Base-by-base conservation (phyloP, 129 eudicot species). In the Centaurea solstitialis region DNA sequence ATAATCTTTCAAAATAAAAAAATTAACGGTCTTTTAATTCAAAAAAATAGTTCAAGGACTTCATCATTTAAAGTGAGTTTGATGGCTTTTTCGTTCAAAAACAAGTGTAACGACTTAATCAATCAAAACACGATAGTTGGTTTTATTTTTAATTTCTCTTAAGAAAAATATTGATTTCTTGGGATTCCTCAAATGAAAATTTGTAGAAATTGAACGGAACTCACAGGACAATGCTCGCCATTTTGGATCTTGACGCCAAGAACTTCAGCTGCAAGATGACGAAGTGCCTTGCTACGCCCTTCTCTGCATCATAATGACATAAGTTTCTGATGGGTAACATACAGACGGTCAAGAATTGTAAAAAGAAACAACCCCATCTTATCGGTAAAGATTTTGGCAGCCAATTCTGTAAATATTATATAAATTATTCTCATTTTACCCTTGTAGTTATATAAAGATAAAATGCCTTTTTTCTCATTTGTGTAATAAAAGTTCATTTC, bases 211-310 rank as follows among this genome's bases (percentile, higher is more conserved):
- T 20, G 37, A 17, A 80, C 7, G 37, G 28, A 85, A 91, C 97
- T 90, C 15, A 95, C 99, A 61, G 99, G 99, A 85, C 99, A 95
- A 84, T 95, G 99, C 90, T 95, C 98, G 23, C 99, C 99, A 33
- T 91, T 86, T 83, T 95, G 99, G 79, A 95, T 95, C 85, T 91
- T 88, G 72, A 89, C 99, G 15, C 80, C 84, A 75, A 95, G 98
- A 77, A 87, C 90, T 84, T 92, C 88, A 0, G 85, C 80, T 45
- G 99, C 98, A 83, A 95, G 97, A 84, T 91, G 88, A 78, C 86
- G 82, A 64, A 95, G 98, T 80, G 98, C 97, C 74, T 83, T 92
- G 84, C 97, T 92, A 35, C 90, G 90, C 50, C 97, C 97, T 77
- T 91, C 99, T 87, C 97, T 95, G 86, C 66, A 68, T 80, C 74